Evolutionary conservation across 768 basidiomycete species (phyloP).

Genomic region (Xerocomus spinulosus): DNA sequence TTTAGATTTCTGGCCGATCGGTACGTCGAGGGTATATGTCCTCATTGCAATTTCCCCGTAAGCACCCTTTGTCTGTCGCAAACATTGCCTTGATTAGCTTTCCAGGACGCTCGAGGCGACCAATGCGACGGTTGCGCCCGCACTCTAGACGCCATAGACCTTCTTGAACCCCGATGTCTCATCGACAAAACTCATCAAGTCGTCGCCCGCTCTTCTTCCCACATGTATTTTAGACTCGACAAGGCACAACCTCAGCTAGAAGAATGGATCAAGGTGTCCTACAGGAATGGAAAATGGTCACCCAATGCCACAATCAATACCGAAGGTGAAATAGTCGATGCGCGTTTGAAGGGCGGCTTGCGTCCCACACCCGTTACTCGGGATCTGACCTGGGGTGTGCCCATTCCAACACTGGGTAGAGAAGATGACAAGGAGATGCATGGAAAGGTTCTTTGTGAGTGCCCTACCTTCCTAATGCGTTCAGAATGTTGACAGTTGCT

Average conservation of each 20-base stretch:
- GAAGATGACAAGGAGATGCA: constrained; percentile 82
- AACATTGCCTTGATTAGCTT: neutral
- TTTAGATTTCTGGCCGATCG: constrained; percentile 90
- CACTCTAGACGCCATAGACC: constrained; percentile 89
- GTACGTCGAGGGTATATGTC: constrained; percentile 97
- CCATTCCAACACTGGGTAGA: constrained; percentile 69
- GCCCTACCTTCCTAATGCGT: neutral
- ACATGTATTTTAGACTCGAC: constrained; percentile 90
- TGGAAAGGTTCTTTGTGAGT: constrained; percentile 92
- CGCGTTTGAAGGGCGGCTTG: constrained; percentile 79
- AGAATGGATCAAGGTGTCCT: constrained; percentile 81
- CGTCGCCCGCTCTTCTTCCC: constrained; percentile 70
- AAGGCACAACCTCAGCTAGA: constrained; percentile 76
- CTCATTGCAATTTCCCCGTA: constrained; percentile 84
- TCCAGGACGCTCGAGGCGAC: constrained; percentile 91
- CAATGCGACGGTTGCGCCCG: constrained; percentile 94
- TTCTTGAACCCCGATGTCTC: constrained; percentile 92
- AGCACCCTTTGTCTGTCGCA: neutral
- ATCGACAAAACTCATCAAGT: constrained; percentile 77
- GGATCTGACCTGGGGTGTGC: constrained; percentile 95
- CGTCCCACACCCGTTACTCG: constrained; percentile 88
- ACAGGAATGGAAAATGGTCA: constrained; percentile 85
- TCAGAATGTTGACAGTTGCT: constrained; percentile 2
- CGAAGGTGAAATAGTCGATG: constrained; percentile 86
- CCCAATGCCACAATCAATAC: constrained; percentile 85